A percentile compares a stretch with the other conserved stretches of the same genome.
phyloP scores from a whole-genome alignment of 495 filamentous ascomycete genomes.

The Apodospora peruviana region DNA sequence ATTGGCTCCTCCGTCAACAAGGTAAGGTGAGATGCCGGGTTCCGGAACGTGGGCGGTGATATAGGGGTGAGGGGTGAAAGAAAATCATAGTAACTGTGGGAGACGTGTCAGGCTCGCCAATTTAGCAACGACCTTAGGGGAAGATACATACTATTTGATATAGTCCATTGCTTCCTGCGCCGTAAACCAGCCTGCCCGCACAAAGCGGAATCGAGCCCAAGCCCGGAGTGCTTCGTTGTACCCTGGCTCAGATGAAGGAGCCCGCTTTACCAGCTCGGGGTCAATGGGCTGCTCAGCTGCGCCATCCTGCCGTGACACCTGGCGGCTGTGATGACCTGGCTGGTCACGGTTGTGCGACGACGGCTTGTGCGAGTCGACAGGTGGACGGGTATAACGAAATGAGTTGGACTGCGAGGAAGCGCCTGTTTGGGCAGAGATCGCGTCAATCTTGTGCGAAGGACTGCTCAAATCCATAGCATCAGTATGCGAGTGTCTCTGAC shows the following conservation, averaged over 20 bases:
- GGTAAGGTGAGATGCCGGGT: conserved; percentile 64
- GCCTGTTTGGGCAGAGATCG: background rate
- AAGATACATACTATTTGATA: conserved; percentile 73
- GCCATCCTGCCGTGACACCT: conserved; percentile 17
- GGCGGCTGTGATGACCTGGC: conserved; percentile 12
- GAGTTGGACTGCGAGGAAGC: conserved; percentile 11
- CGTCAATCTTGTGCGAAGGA: conserved; percentile 20
- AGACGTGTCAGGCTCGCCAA: conserved; percentile 6
- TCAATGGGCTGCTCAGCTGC: conserved; percentile 27
- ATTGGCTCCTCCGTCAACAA: conserved; percentile 88
- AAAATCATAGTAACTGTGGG: conserved; percentile 73
- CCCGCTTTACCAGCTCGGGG: conserved; percentile 29
- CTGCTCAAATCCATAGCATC: conserved; percentile 9
- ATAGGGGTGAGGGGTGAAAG: conserved; percentile 90
- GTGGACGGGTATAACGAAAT: conserved; percentile 13
- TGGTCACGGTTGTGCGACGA: conserved; percentile 13
- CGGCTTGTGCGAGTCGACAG: conserved; percentile 12
- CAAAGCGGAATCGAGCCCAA: conserved; percentile 88
- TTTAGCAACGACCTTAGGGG: background rate
- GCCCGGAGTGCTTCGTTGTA: conserved; percentile 68
- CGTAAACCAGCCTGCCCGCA: conserved; percentile 93
- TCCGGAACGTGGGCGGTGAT: conserved; percentile 74
- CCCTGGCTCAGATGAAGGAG: conserved; percentile 37
- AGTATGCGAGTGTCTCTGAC: conserved; percentile 10
- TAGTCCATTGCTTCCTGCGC: conserved; percentile 88